Conservation (phyloP, 2,329 filamentous ascomycete genomes). For the Dothistroma pini region DNA sequence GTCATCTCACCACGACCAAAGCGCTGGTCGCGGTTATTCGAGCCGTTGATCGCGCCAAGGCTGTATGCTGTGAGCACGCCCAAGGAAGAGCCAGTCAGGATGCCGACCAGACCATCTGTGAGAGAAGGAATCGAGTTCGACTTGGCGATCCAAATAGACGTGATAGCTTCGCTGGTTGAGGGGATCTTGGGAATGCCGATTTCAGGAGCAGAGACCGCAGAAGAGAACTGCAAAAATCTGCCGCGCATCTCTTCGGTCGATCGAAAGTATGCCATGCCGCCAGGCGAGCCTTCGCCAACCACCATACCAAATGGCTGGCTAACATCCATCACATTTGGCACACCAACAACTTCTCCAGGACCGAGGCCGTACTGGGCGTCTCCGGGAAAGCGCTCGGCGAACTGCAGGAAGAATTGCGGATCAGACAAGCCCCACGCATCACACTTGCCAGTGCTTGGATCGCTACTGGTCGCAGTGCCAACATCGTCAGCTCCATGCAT, state of each 20-base stretch:
- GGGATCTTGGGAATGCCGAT: constrained; percentile 74
- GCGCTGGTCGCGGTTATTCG: constrained; percentile 58
- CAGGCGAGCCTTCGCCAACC: constrained; percentile 80
- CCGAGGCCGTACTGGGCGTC: constrained; percentile 74
- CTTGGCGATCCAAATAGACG: constrained; percentile 87
- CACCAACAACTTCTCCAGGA: constrained; percentile 68
- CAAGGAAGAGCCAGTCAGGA: constrained; percentile 77
- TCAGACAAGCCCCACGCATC: constrained; percentile 81
- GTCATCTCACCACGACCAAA: constrained; percentile 73
- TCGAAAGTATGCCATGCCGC: constrained; percentile 76
- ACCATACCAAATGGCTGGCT: constrained; percentile 81
- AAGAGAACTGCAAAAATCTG: constrained; percentile 64
- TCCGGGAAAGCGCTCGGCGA: constrained; percentile 71
- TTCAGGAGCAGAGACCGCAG: constrained; percentile 58
- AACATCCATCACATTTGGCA: constrained; percentile 85
- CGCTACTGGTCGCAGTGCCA: constrained; percentile 74
- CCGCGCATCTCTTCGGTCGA: constrained; percentile 70
- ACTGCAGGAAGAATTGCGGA: constrained; percentile 69
- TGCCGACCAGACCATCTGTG: constrained; percentile 75
- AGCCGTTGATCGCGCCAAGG: constrained; percentile 47
- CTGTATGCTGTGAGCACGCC: constrained; percentile 81
- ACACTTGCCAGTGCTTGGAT: constrained; percentile 70
- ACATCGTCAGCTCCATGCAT: constrained; percentile 80
- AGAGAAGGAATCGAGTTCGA: constrained; percentile 65
- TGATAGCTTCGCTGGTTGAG: constrained; percentile 66